These are phyloP conservation scores for Ophiocordyceps unilateralis DNA, from an alignment of 2,329 filamentous ascomycete genomes.

Conservation along the genomic window DNA sequence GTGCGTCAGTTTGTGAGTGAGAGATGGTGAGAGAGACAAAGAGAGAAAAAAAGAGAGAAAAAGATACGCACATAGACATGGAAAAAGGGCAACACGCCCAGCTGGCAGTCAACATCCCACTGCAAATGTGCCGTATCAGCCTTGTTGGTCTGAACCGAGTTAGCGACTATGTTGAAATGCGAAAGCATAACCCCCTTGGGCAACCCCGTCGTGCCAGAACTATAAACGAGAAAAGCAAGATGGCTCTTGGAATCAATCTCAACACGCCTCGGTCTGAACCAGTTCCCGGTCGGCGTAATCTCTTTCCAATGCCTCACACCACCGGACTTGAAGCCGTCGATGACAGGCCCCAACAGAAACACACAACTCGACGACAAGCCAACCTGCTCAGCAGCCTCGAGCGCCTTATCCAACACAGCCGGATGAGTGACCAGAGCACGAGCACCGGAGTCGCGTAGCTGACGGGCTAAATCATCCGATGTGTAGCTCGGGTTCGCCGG, in stretches of 20 bases:
- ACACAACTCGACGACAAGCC: slow-evolving; percentile 58
- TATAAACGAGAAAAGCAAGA: slow-evolving; percentile 73
- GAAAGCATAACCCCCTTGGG: slow-evolving; percentile 85
- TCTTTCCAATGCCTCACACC: slow-evolving; percentile 54
- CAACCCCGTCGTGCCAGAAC: slow-evolving; percentile 74
- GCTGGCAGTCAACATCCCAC: slow-evolving; percentile 50
- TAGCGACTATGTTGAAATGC: slow-evolving; percentile 68
- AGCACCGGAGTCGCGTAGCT: slow-evolving; percentile 63
- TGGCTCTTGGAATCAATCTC: slow-evolving; percentile 53
- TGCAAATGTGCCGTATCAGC: slow-evolving; percentile 37
- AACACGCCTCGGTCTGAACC: slow-evolving; percentile 33
- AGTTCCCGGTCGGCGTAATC: slow-evolving; percentile 40
- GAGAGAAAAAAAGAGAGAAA: neutral
- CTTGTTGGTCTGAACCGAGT: slow-evolving; percentile 38
- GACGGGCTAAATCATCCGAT: slow-evolving; percentile 64
- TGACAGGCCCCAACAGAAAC: slow-evolving; percentile 57
- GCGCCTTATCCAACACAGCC: slow-evolving; percentile 44
- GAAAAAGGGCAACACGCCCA: slow-evolving; percentile 77
- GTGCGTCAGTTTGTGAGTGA: no score
- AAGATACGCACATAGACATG: slow-evolving; percentile 60
- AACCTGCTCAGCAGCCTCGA: slow-evolving; percentile 48
- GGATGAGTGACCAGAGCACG: slow-evolving; percentile 61
- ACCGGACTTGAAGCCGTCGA: slow-evolving; percentile 39
- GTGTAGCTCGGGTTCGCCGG: slow-evolving; percentile 84
- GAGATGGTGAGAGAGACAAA: no score